A percentile compares a stretch with the other conserved stretches of the same genome.
These are phyloP conservation scores for Cephalotrichum gorgonifer DNA, from an alignment of 2,329 filamentous ascomycete genomes.

Conservation along the genomic window DNA sequence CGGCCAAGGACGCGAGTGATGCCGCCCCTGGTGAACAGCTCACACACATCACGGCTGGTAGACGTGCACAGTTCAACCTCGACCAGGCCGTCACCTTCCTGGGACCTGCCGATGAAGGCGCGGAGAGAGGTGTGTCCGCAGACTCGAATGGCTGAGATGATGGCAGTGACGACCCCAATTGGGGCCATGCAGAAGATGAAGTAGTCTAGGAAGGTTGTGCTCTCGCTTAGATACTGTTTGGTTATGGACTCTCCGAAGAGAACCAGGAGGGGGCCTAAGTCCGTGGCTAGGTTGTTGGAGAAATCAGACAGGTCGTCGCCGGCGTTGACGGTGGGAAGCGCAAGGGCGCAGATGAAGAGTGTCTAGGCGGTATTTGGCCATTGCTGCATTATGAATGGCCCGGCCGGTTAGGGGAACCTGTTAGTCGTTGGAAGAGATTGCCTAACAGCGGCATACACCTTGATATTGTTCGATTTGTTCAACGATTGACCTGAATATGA, in stretches of 20 bases:
- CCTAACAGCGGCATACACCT: too few relatives aligned
- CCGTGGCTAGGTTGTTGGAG: slow-evolving; percentile 22
- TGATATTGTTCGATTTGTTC: too few relatives aligned
- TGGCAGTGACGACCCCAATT: slow-evolving; percentile 26
- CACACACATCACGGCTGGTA: slow-evolving; percentile 26
- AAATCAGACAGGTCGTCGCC: slow-evolving; percentile 13
- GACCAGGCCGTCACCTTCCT: slow-evolving; percentile 19
- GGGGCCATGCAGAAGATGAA: slow-evolving; percentile 23
- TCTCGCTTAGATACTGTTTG: slow-evolving; percentile 26
- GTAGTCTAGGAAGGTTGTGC: slow-evolving; percentile 16
- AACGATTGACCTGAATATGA: too few relatives aligned
- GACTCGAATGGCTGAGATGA: slow-evolving; percentile 20
- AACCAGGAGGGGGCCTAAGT: slow-evolving; percentile 21
- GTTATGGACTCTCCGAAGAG: slow-evolving; percentile 27
- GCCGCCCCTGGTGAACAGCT: slow-evolving; percentile 21
- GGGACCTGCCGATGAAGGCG: slow-evolving; percentile 26
- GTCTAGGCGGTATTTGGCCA: not conserved
- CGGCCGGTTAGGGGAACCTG: too few relatives aligned
- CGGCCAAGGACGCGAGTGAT: slow-evolving; percentile 22
- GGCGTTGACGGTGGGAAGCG: not conserved
- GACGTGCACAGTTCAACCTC: slow-evolving; percentile 30
- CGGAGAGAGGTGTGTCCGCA: slow-evolving; percentile 18
- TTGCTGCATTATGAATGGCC: not conserved
- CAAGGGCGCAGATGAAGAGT: not conserved
- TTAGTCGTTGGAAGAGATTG: too few relatives aligned